These are phyloP conservation scores for Solanum ossicruentum DNA, from an alignment of 257 asterid species.

Conservation along the genomic window DNA sequence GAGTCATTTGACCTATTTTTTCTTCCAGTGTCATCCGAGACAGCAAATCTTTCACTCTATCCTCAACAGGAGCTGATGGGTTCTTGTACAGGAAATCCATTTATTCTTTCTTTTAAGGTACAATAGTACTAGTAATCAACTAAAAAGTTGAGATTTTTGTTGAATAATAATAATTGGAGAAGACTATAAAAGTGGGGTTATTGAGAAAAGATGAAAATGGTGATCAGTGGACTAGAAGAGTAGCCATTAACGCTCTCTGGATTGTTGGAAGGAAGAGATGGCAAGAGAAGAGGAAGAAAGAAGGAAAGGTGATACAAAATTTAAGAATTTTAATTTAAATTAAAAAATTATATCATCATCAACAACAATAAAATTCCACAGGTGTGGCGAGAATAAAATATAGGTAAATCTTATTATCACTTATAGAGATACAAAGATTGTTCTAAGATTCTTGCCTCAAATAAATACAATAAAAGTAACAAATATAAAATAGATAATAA, in stretches of 20 bases:
- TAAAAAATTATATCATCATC: too few relatives aligned
- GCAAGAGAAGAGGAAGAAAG: not conserved
- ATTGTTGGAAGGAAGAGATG: too few relatives aligned
- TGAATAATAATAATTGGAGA: not conserved
- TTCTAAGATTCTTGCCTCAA: too few relatives aligned
- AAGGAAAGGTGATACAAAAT: too few relatives aligned
- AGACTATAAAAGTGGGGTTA: not conserved
- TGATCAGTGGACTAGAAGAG: not conserved
- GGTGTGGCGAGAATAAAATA: too few relatives aligned
- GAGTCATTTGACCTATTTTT: constrained; percentile 14
- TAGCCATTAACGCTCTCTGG: not conserved
- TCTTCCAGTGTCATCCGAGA: constrained; percentile 10
- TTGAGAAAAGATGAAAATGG: not conserved
- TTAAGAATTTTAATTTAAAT: too few relatives aligned
- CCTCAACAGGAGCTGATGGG: not conserved
- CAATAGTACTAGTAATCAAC: not conserved
- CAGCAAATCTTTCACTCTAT: constrained; percentile 8
- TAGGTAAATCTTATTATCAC: too few relatives aligned
- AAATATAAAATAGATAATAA: accelerated
- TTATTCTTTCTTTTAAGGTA: not conserved
- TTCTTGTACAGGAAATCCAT: constrained; percentile 4
- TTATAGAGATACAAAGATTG: too few relatives aligned
- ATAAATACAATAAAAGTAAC: too few relatives aligned
- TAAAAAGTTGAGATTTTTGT: not conserved
- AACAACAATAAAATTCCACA: too few relatives aligned